A percentile compares a stretch with the other conserved stretches of the same genome.
Conservation (phyloP, 495 filamentous ascomycete species). For the Viridothelium virens region DNA sequence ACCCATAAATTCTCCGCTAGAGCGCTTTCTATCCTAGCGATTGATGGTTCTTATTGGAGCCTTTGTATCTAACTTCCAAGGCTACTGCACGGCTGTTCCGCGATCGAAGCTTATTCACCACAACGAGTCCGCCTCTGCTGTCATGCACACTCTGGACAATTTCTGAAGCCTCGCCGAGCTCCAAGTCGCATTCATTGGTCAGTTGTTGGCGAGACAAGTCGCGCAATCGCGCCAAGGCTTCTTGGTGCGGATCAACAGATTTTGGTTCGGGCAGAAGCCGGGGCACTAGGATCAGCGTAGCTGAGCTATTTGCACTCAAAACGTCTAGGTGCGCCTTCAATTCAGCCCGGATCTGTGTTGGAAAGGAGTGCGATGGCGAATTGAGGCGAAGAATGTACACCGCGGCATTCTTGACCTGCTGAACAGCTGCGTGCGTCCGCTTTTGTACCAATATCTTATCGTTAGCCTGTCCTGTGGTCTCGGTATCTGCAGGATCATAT, state of each 20-base stretch:
- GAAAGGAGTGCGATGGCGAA: conserved; percentile 17
- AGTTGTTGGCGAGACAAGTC: conserved; percentile 31
- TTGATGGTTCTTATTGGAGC: too few relatives aligned
- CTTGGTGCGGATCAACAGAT: conserved; percentile 22
- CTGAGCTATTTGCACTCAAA: conserved; percentile 21
- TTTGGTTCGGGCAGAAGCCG: conserved; percentile 25
- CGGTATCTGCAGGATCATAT: too few relatives aligned
- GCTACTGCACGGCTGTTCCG: too few relatives aligned
- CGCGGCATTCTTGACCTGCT: conserved; percentile 26
- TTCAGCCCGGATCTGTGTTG: conserved; percentile 21
- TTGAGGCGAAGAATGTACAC: conserved; percentile 34
- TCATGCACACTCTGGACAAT: too few relatives aligned
- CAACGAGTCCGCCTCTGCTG: too few relatives aligned
- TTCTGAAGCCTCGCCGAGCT: conserved; percentile 17
- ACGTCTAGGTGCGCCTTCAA: conserved; percentile 22
- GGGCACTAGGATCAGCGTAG: conserved; percentile 25
- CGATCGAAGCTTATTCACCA: too few relatives aligned
- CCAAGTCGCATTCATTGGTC: conserved; percentile 28
- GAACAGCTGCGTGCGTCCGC: not conserved
- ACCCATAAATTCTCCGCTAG: too few relatives aligned
- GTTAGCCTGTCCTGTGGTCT: too few relatives aligned
- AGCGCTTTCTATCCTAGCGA: too few relatives aligned
- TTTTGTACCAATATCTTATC: too few relatives aligned
- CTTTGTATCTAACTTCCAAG: too few relatives aligned
- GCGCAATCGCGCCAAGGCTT: conserved; percentile 26